Percentiles rank a stretch among this genome's conserved stretches.
Evolutionary conservation across 192 early-diverging fungal genomes (phyloP).

Genomic region (Piromyces sp.): DNA sequence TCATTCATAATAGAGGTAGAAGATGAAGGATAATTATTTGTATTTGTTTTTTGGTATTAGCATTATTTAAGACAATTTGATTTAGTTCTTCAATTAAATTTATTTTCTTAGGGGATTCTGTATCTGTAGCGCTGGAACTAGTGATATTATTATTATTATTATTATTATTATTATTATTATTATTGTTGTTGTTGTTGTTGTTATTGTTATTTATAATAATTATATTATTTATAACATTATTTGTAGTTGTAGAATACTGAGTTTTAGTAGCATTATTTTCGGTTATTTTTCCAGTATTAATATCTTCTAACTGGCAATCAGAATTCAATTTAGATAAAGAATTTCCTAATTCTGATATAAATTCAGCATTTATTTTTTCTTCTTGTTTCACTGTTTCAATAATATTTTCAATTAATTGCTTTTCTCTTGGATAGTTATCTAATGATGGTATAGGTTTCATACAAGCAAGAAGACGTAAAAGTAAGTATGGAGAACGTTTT

Average conservation of each 20-base stretch:
- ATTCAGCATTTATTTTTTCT: neutral
- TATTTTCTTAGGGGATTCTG: neutral
- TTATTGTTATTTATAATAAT: neutral
- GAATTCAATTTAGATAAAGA: neutral
- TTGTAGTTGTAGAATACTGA: neutral
- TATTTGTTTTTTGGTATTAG: too few relatives aligned
- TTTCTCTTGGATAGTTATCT: neutral
- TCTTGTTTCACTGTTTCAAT: neutral
- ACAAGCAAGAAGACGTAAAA: neutral
- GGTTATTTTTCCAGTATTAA: neutral
- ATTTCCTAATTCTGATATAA: neutral
- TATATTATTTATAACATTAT: neutral
- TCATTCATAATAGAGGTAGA: neutral
- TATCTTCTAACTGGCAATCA: neutral
- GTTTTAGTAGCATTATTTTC: neutral
- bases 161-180: neutral
- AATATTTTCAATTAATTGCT: neutral
- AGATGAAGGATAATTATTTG: neutral
- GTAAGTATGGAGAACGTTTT: neutral
- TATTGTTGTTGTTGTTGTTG: neutral
- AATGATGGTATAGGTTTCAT: neutral
- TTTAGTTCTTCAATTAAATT: neutral
- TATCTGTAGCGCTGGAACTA: neutral
- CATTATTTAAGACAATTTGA: too few relatives aligned
- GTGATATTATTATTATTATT: neutral